A percentile compares a stretch with the other conserved stretches of the same genome.
Evolutionary conservation across 2,329 filamentous ascomycete species (phyloP).

Genomic region (Magnaporthiopsis incrustans): DNA sequence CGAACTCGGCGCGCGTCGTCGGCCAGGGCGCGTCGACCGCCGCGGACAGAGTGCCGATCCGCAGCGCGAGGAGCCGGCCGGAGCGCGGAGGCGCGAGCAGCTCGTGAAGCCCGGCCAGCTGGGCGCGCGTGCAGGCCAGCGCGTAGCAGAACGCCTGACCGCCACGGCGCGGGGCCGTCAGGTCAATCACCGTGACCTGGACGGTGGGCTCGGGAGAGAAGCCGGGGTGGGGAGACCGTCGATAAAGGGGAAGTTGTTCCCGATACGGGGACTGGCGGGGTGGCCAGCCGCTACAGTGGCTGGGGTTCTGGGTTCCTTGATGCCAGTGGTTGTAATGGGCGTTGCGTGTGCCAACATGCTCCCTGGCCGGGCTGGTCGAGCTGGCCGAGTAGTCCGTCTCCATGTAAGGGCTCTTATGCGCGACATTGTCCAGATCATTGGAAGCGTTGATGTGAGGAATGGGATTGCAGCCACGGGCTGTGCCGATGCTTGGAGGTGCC

Average conservation of each 20-base stretch:
- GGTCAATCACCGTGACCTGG: conserved; percentile 3
- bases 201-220: background rate
- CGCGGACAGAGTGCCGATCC: background rate
- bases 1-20: background rate
- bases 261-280: background rate
- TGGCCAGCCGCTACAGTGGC: background rate
- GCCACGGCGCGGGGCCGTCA: background rate
- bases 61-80: background rate
- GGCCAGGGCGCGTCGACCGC: background rate
- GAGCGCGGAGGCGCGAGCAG: background rate
- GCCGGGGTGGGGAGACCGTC: background rate
- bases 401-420: background rate
- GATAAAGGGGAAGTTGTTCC: background rate
- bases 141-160: background rate
- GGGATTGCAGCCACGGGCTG: background rate
- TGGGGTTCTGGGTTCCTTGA: background rate
- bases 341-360: background rate
- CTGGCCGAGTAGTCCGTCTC: background rate
- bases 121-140: conserved; percentile 1
- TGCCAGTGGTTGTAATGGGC: background rate
- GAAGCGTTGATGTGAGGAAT: no score
- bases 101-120: background rate
- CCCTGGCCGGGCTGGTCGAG: background rate
- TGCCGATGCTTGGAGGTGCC: no score
- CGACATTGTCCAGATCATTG: background rate